A percentile compares a stretch with the other conserved stretches of the same genome.
Evolutionary conservation across 768 basidiomycete genomes (phyloP).

Genomic region (Russula lepida): DNA sequence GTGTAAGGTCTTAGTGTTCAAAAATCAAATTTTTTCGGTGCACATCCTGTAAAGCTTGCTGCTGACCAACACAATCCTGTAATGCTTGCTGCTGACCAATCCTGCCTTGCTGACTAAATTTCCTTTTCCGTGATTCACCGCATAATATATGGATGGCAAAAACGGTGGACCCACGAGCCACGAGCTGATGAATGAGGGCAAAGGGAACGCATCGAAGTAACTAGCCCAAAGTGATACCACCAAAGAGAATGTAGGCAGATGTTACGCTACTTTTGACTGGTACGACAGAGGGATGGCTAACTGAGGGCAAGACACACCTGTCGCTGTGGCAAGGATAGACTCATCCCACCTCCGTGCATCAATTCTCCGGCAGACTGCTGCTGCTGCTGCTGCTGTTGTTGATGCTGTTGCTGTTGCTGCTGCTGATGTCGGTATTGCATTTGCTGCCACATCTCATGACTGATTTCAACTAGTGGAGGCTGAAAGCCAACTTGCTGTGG

Average conservation of each 20-base stretch:
- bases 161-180: constrained; percentile 12
- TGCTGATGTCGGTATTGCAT: constrained; percentile 2
- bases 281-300: neutral
- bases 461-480: constrained; percentile 15
- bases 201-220: neutral
- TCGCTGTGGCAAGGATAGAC: constrained; percentile 1
- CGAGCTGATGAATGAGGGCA: constrained; percentile 9
- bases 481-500: constrained; percentile 13
- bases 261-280: neutral
- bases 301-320: constrained; percentile 8
- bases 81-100: no score
- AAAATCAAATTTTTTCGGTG: no score
- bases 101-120: no score
- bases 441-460: constrained; percentile 16
- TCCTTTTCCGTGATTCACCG: no score
- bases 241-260: neutral
- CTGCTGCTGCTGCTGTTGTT: constrained; percentile 12
- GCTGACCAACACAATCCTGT: no score
- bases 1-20: no score
- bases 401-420: constrained; percentile 11
- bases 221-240: neutral
- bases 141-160: no score
- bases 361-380: constrained; percentile 10
- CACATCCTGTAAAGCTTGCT: no score
- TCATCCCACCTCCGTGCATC: constrained; percentile 6